These are phyloP conservation scores for Pseudohalonectria lignicola DNA, from an alignment of 2,329 filamentous ascomycete species.

Conservation along the genomic window DNA sequence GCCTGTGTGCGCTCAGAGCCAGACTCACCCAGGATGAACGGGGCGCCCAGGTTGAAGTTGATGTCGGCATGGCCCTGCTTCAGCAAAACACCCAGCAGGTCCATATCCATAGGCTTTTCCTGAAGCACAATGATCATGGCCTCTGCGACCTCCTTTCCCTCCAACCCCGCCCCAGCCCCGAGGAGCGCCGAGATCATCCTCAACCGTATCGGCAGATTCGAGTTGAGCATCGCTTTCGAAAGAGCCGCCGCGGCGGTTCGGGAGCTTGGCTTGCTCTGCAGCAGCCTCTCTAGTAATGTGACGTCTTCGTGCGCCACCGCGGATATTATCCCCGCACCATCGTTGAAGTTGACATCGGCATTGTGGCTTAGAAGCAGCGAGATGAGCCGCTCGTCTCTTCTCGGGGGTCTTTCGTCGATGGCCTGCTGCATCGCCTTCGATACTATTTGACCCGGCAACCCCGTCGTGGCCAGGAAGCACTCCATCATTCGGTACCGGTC, in stretches of 20 bases:
- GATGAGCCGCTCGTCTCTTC: constrained; percentile 39
- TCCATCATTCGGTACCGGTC: constrained; percentile 38
- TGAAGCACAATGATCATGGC: constrained; percentile 30
- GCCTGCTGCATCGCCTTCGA: constrained; percentile 39
- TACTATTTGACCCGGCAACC: constrained; percentile 33
- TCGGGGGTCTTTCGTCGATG: constrained; percentile 34
- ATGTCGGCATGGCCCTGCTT: constrained; percentile 40
- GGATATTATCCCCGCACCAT: constrained; percentile 34
- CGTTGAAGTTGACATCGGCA: constrained; percentile 42
- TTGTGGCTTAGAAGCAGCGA: constrained; percentile 38
- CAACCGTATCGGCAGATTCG: constrained; percentile 28
- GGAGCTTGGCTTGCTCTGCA: constrained; percentile 32
- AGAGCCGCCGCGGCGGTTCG: constrained; percentile 36
- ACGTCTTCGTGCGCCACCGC: constrained; percentile 38
- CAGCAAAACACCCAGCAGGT: constrained; percentile 35
- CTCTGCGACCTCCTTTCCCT: constrained; percentile 26
- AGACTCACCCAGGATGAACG: constrained; percentile 24
- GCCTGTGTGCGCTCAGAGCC: no score
- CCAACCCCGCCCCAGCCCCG: constrained; percentile 24
- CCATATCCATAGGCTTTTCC: constrained; percentile 35
- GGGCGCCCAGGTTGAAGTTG: constrained; percentile 33
- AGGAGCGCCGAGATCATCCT: constrained; percentile 37
- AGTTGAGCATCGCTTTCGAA: constrained; percentile 32
- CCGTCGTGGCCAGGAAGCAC: constrained; percentile 32
- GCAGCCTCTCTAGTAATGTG: constrained; percentile 29